Percentiles rank a stretch among this genome's conserved stretches.
Conservation (phyloP, 2,329 filamentous ascomycete species). For the Aspergillus ochraceoroseus region DNA sequence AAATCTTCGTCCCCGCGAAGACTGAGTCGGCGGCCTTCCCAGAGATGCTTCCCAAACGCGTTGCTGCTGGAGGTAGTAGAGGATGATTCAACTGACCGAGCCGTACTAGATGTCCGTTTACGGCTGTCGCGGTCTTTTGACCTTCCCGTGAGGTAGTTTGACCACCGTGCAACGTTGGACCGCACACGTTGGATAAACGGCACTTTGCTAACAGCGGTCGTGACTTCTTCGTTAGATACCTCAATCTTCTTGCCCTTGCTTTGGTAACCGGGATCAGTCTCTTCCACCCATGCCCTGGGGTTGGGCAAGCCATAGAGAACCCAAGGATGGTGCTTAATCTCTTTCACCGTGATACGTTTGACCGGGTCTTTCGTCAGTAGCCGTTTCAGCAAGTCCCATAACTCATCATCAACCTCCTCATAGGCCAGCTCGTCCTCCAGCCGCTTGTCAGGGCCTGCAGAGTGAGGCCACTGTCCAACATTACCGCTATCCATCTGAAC, state of each 20-base stretch:
- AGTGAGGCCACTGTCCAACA: slow-evolving; percentile 45
- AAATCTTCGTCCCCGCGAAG: slow-evolving; percentile 53
- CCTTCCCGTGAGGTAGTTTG: slow-evolving; percentile 50
- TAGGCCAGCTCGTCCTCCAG: slow-evolving; percentile 74
- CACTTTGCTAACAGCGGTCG: slow-evolving; percentile 81
- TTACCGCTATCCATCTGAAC: slow-evolving; percentile 48
- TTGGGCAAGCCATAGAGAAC: slow-evolving; percentile 73
- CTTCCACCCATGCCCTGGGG: slow-evolving; percentile 78
- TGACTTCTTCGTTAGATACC: slow-evolving; percentile 85
- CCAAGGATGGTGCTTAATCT: slow-evolving; percentile 94
- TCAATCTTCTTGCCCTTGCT: slow-evolving; percentile 81
- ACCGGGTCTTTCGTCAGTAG: slow-evolving; percentile 86
- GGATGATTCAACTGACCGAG: slow-evolving; percentile 51
- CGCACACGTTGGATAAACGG: slow-evolving; percentile 79
- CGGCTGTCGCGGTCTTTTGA: slow-evolving; percentile 41
- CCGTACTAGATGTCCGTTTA: slow-evolving; percentile 52
- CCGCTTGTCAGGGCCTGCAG: slow-evolving; percentile 65
- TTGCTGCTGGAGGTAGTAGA: slow-evolving; percentile 53
- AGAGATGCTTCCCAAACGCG: slow-evolving; percentile 51
- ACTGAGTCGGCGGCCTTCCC: slow-evolving; percentile 51
- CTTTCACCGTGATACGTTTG: slow-evolving; percentile 79
- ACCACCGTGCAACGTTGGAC: slow-evolving; percentile 67
- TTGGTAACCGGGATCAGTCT: slow-evolving; percentile 77
- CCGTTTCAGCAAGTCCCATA: slow-evolving; percentile 71
- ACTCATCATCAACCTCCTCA: slow-evolving; percentile 74